Base-by-base conservation (phyloP, 495 filamentous ascomycete genomes). In the Venustampulla echinocandica region DNA sequence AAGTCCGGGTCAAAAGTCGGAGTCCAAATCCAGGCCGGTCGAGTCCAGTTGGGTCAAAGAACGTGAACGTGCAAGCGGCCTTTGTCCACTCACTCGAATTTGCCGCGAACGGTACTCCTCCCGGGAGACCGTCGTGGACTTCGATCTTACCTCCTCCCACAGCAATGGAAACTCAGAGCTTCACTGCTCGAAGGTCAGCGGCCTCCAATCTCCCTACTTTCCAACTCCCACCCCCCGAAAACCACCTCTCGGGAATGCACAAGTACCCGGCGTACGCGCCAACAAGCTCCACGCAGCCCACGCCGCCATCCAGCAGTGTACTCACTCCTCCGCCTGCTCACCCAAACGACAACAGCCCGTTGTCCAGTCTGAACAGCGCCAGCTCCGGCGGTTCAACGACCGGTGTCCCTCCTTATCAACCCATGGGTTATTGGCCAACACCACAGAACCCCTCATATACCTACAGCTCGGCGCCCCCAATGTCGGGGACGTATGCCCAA, bases 301-400 rank as follows among this genome's bases (percentile, higher is more conserved):
- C 34, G 4, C 52, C 51, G 36, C 19, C 56, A 5, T 70, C 77
- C 46, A 76, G 72, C 52, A 83, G 74, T 49, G 69, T 83, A 21
- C 63, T 81, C 45, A 85, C 78, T 4, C 76, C 78, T 22, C 80
- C 79, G 47, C 73, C 74, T 37, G 76, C 71, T 60, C 68, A 80
- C 27, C 67, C 76, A n/a, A 71, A 71, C 42, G 84, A 89, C 49
- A 69, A 72, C 41, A 80, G 73, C 56, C 77, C 81, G 19, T 60
- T 73, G 45, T 72, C 82, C 10, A 73, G 74, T 47, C 55, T 80
- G 3, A 72, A 74, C 58, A 76, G 64, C 49, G 67, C 64, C 52
- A 73, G 66, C 54, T 70, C 76, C n/a, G 64, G 66, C 19, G 59
- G 67, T 49, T 72, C 75, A 14, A 69, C 68, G 19, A 65, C 61